Evolutionary conservation across 2,329 filamentous ascomycete species (phyloP).

Genomic region (Apiospora pterosperma): DNA sequence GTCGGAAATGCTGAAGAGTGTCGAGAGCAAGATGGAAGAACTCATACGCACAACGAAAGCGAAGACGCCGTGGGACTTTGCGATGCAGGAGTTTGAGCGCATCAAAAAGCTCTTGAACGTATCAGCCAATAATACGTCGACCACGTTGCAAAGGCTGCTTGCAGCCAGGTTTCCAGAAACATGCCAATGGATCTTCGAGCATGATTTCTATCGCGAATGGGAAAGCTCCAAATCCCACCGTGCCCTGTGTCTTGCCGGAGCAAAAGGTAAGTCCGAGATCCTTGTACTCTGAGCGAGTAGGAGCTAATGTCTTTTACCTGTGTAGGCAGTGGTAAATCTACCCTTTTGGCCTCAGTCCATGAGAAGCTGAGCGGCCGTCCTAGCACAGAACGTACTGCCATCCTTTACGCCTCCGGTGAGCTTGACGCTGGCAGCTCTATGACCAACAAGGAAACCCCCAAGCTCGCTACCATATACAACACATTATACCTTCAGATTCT

Average conservation of each 20-base stretch:
- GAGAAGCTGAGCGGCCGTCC: background rate
- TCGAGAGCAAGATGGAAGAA: background rate
- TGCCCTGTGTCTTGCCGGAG: background rate
- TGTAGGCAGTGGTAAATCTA: background rate
- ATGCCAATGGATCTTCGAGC: background rate
- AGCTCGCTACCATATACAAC: background rate
- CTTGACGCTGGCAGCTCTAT: background rate
- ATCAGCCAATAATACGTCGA: background rate
- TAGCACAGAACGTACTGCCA: background rate
- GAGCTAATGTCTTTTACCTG: background rate
- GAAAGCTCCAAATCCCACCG: background rate
- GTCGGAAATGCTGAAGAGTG: background rate
- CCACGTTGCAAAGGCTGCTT: background rate
- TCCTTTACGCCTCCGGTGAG: background rate
- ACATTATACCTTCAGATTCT: background rate
- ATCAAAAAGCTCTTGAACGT: background rate
- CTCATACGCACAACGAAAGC: background rate
- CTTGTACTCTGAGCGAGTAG: background rate
- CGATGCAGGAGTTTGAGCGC: background rate
- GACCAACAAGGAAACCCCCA: background rate
- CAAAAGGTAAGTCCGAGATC: background rate
- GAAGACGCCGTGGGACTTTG: background rate
- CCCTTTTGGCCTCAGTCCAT: background rate
- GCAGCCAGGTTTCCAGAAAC: background rate
- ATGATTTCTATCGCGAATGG: background rate